Evolutionary conservation across 768 basidiomycete species (phyloP).

Genomic region (Suillus cothurnatus): DNA sequence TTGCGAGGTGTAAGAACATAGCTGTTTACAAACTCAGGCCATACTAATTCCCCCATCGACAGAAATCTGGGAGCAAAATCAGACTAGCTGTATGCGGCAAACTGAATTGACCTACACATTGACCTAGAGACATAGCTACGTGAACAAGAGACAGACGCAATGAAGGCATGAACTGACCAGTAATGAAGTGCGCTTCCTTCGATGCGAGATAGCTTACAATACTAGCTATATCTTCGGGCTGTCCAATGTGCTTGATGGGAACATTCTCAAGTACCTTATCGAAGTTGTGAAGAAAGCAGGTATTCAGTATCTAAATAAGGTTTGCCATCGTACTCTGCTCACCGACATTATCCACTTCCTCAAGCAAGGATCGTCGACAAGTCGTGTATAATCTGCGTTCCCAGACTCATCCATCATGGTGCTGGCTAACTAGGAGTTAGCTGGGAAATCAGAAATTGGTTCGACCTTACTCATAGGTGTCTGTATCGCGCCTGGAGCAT

Average conservation of each 20-base stretch:
- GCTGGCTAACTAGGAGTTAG: constrained; percentile 14
- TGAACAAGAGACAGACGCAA: not conserved
- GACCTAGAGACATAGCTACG: constrained; percentile 7
- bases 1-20: not conserved
- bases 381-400: not conserved
- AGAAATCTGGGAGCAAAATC: constrained; percentile 4
- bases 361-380: constrained; percentile 8
- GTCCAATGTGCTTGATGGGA: constrained; percentile 22
- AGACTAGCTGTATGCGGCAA: not conserved
- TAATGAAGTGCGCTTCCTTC: constrained; percentile 37
- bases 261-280: constrained; percentile 13
- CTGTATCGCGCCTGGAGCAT: constrained; percentile 38
- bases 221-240: constrained; percentile 36
- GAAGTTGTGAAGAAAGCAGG: constrained; percentile 5
- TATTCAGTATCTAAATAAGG: not conserved
- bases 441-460: too few species aligned
- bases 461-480: constrained; percentile 33
- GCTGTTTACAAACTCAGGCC: constrained; percentile 3
- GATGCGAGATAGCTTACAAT: constrained; percentile 38
- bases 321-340: constrained; percentile 17
- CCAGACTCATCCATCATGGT: constrained; percentile 17
- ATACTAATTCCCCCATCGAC: constrained; percentile 13
- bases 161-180: constrained; percentile 22
- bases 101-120: constrained; percentile 15
- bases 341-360: constrained; percentile 25